Base-by-base conservation (phyloP, 2,329 filamentous ascomycete species). In the Verruconis gallopava region DNA sequence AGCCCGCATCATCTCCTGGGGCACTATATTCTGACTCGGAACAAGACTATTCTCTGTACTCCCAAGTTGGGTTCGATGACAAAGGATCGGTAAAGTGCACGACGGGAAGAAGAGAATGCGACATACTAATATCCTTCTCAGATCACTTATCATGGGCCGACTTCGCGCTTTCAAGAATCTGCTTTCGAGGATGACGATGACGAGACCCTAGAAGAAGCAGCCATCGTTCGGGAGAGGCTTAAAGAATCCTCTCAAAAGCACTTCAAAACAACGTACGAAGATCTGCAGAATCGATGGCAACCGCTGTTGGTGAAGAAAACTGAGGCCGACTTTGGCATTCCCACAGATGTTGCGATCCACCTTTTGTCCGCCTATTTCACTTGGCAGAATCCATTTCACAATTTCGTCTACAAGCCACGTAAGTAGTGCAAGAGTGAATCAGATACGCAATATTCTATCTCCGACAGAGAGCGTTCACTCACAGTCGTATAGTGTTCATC, bases 401-500 rank as follows among this genome's bases (percentile, higher is more conserved):
- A 49, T 42, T 50, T 43, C 18, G 48, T 51, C 28, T 51, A 51
- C 45, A 48, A 48, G 18, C 47, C 17, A 18, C 12, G 40, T 42
- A 38, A 14, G 40, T 22, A 9, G 3, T 13, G 2, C 2, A 11
- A 12, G 13, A 30, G 19, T 12, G 21, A 22, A 6, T 6, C 6
- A 6, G 6, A 28, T 13, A 22, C 17, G 37, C 6, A 28, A 13
- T 12, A 13, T 12, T 17, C n/a, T 13, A 13, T 14, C 9, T 2
- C 25, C n/a, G 25, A 30, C 25, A 30, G 25, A 30, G n/a, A 30
- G 6, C n/a, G n/a, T n/a, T n/a, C n/a, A n/a, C n/a, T n/a, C n/a
- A n/a, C n/a, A n/a, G n/a, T n/a, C n/a, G n/a, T n/a, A n/a, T 28
- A 50, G 47, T 45, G 32, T 51, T 51, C 34, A 47, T 50, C n/a